Base-by-base conservation (phyloP, 441 rosid species). In the Pelargonium cotyledonis region DNA sequence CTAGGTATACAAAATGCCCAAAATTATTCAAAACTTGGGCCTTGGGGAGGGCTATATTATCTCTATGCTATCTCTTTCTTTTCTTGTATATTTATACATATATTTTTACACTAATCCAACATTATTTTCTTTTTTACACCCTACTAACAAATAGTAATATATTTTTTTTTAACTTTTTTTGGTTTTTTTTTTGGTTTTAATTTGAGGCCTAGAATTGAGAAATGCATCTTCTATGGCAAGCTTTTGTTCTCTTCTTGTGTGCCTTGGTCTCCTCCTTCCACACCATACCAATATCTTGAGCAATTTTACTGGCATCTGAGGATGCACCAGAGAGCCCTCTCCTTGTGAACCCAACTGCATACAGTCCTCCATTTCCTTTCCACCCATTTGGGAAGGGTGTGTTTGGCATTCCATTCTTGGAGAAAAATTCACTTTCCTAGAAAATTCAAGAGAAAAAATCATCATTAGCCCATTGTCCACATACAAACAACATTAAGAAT, bases 311-410 rank as follows among this genome's bases (percentile, higher is more conserved):
- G 75, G 99, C 96, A 69, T 94, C 96, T 16, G 70, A 75, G 12
- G 91, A 81, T 72, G 94, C 87, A 75, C 99, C 99, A 2, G 78
- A 72, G 7, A 94, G 86, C 8, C 99, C 99, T 78, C 86, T 84
- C 69, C 90, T 80, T 15, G 96, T 91, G 72, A 94, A 94, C 40
- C 99, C 99, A 44, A 91, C 99, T 0, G 88, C 79, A 77, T 94
- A 94, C 3, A 94, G 68, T 65, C 99, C 97, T 23, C 82, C 80
- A 5, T 66, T 88, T 29, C 94, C 99, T 68, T 88, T 94, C 97
- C 99, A 94, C 0, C 96, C 87, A 73, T 84, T 80, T 0, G 99
- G 99, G 78, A 91, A 94, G 15, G 91, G 85, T 26, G 85, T 80
- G 76, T 71, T 88, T 0, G 99, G 96, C 95, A 91, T 91, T 0